Percentiles rank a stretch among this genome's conserved stretches.
Conservation (phyloP, 257 asterid genomes). For the Sherardia arvensis region DNA sequence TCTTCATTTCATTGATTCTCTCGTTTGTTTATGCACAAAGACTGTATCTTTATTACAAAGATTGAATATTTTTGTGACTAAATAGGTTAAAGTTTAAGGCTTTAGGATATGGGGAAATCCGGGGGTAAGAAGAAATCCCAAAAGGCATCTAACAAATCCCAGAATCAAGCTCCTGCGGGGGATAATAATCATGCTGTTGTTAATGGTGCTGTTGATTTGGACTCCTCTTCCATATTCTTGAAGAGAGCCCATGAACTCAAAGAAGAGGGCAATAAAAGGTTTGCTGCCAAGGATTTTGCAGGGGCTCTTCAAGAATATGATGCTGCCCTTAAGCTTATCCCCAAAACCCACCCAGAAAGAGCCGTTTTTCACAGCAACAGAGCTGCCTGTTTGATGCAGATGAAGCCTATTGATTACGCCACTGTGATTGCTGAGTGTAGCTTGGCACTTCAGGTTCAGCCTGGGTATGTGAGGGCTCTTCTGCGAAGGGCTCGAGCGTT, state of each 20-base stretch:
- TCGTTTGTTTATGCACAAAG: neutral
- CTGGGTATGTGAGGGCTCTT: slow-evolving; percentile 57
- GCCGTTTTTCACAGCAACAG: slow-evolving; percentile 91
- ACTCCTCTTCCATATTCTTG: slow-evolving; percentile 52
- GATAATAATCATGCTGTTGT: slow-evolving; percentile 33
- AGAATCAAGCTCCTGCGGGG: slow-evolving; percentile 27
- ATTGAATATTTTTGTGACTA: neutral
- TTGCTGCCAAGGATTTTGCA: slow-evolving; percentile 66
- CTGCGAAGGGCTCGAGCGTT: slow-evolving; percentile 80
- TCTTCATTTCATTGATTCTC: neutral
- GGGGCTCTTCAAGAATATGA: slow-evolving; percentile 83
- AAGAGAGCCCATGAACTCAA: slow-evolving; percentile 85
- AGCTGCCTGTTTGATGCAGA: slow-evolving; percentile 97
- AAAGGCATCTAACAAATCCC: slow-evolving; percentile 39
- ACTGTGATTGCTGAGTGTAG: slow-evolving; percentile 73
- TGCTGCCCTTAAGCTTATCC: slow-evolving; percentile 66
- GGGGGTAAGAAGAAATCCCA: slow-evolving; percentile 85
- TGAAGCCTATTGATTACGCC: slow-evolving; percentile 87
- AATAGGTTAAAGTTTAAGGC: slow-evolving; percentile 22
- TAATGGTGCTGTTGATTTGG: slow-evolving; percentile 54
- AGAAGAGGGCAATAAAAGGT: slow-evolving; percentile 84
- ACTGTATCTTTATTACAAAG: neutral
- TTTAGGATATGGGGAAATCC: slow-evolving; percentile 76
- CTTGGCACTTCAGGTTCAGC: slow-evolving; percentile 76
- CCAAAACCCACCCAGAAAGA: slow-evolving; percentile 72